Conservation (phyloP, 2,329 filamentous ascomycete species). For the Biscogniauxia marginata region DNA sequence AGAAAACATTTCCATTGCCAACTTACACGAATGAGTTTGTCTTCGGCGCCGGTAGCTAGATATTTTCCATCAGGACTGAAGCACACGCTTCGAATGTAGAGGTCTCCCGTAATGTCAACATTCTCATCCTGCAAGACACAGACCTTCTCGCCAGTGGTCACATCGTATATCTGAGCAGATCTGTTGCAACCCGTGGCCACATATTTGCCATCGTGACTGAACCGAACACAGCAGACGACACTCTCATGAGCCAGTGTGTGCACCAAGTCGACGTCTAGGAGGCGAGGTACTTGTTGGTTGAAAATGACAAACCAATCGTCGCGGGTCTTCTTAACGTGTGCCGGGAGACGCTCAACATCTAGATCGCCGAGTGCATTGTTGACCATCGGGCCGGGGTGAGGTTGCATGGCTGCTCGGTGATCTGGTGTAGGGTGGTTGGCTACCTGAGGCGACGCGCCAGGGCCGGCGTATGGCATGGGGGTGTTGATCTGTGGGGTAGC, state of each 20-base stretch:
- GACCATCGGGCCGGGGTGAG: slow-evolving; percentile 46
- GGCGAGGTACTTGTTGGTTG: slow-evolving; percentile 85
- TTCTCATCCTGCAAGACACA: slow-evolving; percentile 87
- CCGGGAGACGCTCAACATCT: slow-evolving; percentile 80
- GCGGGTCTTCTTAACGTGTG: slow-evolving; percentile 84
- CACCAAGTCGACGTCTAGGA: slow-evolving; percentile 89
- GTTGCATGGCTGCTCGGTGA: slow-evolving; percentile 54
- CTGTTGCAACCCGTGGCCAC: slow-evolving; percentile 96
- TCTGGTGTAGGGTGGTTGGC: slow-evolving; percentile 74
- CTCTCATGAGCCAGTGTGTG: slow-evolving; percentile 93
- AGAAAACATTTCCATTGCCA: neutral
- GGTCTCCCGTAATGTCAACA: slow-evolving; percentile 82
- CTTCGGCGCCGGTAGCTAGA: slow-evolving; percentile 92
- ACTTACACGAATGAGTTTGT: slow-evolving; percentile 91
- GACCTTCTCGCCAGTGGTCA: slow-evolving; percentile 80
- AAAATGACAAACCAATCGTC: slow-evolving; percentile 96
- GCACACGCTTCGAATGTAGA: slow-evolving; percentile 97
- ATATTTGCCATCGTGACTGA: slow-evolving; percentile 93
- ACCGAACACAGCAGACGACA: slow-evolving; percentile 96
- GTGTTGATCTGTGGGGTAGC: slow-evolving; percentile 92
- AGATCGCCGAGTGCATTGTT: slow-evolving; percentile 76
- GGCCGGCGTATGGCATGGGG: slow-evolving; percentile 80
- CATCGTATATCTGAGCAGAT: slow-evolving; percentile 99
- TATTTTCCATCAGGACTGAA: slow-evolving; percentile 96
- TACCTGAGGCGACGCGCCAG: slow-evolving; percentile 80